These are phyloP conservation scores for Mangifera indica DNA, from an alignment of 345 rosid genomes.

Conservation along the genomic window DNA sequence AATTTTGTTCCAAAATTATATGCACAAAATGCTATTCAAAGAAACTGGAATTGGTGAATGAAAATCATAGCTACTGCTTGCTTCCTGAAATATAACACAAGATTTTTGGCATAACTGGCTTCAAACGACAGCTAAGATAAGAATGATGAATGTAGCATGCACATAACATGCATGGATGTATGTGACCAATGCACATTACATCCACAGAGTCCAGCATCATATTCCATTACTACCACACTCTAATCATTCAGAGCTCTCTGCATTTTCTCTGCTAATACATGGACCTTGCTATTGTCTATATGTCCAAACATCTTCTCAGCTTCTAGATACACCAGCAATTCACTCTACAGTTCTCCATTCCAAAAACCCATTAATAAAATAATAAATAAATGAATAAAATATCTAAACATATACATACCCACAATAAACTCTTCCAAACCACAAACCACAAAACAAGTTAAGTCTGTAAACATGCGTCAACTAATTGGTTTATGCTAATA, in stretches of 20 bases:
- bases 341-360: constrained; percentile 16
- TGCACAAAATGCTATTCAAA: too few relatives aligned
- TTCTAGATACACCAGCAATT: neutral
- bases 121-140: neutral
- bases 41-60: too few relatives aligned
- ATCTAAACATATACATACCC: neutral
- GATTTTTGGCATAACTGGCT: neutral
- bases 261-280: too few relatives aligned
- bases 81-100: too few relatives aligned
- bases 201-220: neutral
- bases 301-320: neutral
- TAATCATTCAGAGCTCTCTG: neutral
- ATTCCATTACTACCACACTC: neutral
- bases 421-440: neutral
- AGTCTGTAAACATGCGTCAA: constrained; percentile 5
- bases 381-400: neutral
- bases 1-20: too few relatives aligned
- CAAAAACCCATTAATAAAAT: constrained; percentile 2
- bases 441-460: neutral
- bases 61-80: too few relatives aligned
- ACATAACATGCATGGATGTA: neutral
- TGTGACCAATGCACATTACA: neutral
- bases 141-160: neutral
- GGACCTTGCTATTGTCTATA: too few relatives aligned
- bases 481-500: neutral